Conservation (phyloP, 164 flowering plant species). For the Liquidambar formosana region DNA sequence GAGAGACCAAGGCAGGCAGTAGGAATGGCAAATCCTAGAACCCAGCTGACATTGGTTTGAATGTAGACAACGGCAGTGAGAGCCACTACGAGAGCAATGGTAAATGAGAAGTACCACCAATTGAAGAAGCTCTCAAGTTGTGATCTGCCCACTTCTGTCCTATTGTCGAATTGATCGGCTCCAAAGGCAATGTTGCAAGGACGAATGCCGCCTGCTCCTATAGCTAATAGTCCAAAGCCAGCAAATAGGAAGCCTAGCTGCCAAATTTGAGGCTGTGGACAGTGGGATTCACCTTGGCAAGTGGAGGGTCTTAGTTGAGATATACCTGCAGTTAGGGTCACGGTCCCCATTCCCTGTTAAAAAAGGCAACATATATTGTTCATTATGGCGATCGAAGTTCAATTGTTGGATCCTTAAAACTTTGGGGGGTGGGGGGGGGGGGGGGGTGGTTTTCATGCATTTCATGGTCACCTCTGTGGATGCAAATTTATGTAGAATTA, state of each 20-base stretch:
- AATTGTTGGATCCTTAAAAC: no score
- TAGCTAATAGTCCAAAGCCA: slow-evolving; percentile 35
- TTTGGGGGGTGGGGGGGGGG: no score
- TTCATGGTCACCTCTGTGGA: no score
- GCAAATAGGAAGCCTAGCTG: slow-evolving; percentile 43
- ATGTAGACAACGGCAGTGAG: slow-evolving; percentile 59
- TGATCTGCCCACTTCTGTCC: slow-evolving; percentile 43
- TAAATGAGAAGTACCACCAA: slow-evolving; percentile 75
- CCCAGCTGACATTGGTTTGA: slow-evolving; percentile 65
- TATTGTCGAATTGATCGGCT: slow-evolving; percentile 67
- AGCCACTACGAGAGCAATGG: slow-evolving; percentile 49
- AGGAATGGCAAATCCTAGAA: slow-evolving; percentile 54
- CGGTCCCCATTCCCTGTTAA: slow-evolving; percentile 36
- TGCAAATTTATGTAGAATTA: no score
- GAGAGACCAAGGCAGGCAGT: slow-evolving; percentile 42
- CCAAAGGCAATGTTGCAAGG: slow-evolving; percentile 78
- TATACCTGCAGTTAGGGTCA: slow-evolving; percentile 47
- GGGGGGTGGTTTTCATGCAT: no score
- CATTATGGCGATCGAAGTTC: no score
- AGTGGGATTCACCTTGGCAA: slow-evolving; percentile 22
- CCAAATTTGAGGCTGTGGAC: slow-evolving; percentile 36
- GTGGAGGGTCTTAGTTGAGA: slow-evolving; percentile 36
- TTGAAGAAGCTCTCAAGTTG: slow-evolving; percentile 57
- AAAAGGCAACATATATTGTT: no score
- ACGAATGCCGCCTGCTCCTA: slow-evolving; percentile 67